Evolutionary conservation across 2,329 filamentous ascomycete genomes (phyloP), one percentile per base, ranked within the genome.

Genomic region (Sporothrix pallida): DNA sequence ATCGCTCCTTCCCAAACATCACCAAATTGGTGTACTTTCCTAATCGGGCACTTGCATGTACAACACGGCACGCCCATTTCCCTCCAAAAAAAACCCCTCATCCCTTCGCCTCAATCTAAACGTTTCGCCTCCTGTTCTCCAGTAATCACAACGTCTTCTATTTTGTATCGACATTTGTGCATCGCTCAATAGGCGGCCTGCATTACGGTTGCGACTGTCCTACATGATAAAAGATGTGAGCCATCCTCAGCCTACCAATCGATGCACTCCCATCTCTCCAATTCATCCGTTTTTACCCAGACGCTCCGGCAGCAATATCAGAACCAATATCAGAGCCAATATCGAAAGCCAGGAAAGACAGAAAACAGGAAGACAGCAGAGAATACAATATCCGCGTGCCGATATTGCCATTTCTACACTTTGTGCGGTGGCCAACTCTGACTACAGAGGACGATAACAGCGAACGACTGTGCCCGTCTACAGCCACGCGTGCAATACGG

Each of bases 101-200:
- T 50, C 48, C 31, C 54, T 31, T 58, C 52, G 31, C 31, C 31
- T 37, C 23, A 3, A 26, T 26, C 23, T 26, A 26, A 26, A 26
- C 23, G 23, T 26, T 26, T 26, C 23, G 23, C 17, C 17, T 50
- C 48, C 52, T 48, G 44, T 48, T 23, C 52, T 26, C 23, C 23
- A 26, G 52, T 56, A n/a, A 56, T 56, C 52, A n/a, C 52, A 56
- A 56, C 52, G 12, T 9, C 9, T 42, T 15, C n/a, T 46, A n/a
- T 48, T 42, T 6, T 23, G 7, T 26, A 26, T 26, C 23, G 23
- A 26, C 23, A 26, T 26, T 26, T 26, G 23, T 26, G 31, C 23
- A 17, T 67, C 37, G 46, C 42, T 44, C 62, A 67, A 26, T 17
- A 67, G 62, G 62, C 62, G 5, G 62, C 42, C 62, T 48, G 62